Evolutionary conservation across 257 asterid species (phyloP), one percentile per base, ranked within the genome.

Genomic region (Solanum gracilifrons): DNA sequence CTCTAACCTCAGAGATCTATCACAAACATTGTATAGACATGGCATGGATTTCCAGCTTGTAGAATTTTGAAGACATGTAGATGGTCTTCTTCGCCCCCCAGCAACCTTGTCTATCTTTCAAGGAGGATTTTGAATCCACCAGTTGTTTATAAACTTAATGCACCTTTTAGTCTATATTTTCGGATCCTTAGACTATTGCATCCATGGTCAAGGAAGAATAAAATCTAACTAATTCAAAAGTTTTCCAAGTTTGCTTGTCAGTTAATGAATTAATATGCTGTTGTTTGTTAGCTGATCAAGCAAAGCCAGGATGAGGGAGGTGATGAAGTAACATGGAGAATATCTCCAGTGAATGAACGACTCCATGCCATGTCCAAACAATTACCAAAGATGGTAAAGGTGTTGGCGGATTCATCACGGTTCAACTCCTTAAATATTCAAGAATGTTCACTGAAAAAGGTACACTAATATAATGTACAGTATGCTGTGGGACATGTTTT

Each of bases 241-340:
- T 72, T 51, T 31, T 13, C 7, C 27, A 69, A 20, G 74, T n/a
- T 43, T 35, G 71, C n/a, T 82, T 68, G 32, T 71, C 35, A 69
- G 83, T 37, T 90, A 51, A 60, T 27, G 85, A 86, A 75, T 48
- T 88, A 55, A 41, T 82, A 62, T 89, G 35, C 79, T 87, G 51
- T 68, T 60, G 32, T 86, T 66, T 86, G 83, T 41, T 89, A 97
- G 99, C 89, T 97, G 90, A 95, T 97, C 88, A 93, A 95, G 92
- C 96, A 94, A 92, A 97, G 98, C 91, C 99, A 97, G 92, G 98
- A 97, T 93, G 98, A 95, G 87, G 91, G 91, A 74, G 93, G 90
- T 62, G 97, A 97, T 87, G 98, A 97, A 88, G 94, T 97, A 88
- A 93, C 98, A 66, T 97, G 99, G 99, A 95, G 89, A 91, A 91